These are phyloP conservation scores for Leptographium flavum DNA, from an alignment of 2,329 filamentous ascomycete species.

Conservation along the genomic window DNA sequence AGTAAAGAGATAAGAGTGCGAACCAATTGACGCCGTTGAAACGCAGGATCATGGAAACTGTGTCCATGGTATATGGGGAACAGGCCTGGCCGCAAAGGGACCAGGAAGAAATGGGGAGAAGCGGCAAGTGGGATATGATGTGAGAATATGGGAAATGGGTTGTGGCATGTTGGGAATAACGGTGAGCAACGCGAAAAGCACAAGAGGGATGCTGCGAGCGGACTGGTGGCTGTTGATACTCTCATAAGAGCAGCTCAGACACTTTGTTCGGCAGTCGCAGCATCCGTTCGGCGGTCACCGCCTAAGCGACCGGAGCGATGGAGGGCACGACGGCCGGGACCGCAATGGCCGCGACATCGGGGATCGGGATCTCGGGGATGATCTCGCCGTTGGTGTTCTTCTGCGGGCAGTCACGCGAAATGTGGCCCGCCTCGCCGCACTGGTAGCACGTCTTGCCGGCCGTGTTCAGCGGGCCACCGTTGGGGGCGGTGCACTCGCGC, in stretches of 20 bases:
- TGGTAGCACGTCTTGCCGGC: slow-evolving; percentile 98
- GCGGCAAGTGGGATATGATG: background rate
- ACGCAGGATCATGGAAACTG: slow-evolving; percentile 7
- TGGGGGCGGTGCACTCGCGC: slow-evolving; percentile 86
- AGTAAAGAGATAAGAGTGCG: slow-evolving; percentile 13
- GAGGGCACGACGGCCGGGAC: slow-evolving; percentile 25
- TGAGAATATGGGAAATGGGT: background rate
- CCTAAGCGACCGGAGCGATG: slow-evolving; percentile 25
- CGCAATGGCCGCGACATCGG: slow-evolving; percentile 22
- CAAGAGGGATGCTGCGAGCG: background rate
- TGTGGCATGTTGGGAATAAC: too few species aligned
- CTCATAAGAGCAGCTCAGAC: background rate
- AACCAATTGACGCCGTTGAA: slow-evolving; percentile 16
- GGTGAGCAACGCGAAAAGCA: background rate
- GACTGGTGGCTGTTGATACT: background rate
- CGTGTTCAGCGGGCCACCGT: slow-evolving; percentile 88
- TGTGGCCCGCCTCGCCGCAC: slow-evolving; percentile 90
- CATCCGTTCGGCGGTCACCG: background rate
- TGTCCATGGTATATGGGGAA: slow-evolving; percentile 9
- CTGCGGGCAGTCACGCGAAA: slow-evolving; percentile 86
- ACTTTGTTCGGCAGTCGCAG: background rate
- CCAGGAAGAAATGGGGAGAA: background rate
- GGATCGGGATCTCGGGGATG: slow-evolving; percentile 27
- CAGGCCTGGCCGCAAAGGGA: background rate
- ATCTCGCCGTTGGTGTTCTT: slow-evolving; percentile 41